Percentiles rank a stretch among this genome's conserved stretches.
Conservation (phyloP, 2,329 filamentous ascomycete genomes). For the Exophiala viscosa region DNA sequence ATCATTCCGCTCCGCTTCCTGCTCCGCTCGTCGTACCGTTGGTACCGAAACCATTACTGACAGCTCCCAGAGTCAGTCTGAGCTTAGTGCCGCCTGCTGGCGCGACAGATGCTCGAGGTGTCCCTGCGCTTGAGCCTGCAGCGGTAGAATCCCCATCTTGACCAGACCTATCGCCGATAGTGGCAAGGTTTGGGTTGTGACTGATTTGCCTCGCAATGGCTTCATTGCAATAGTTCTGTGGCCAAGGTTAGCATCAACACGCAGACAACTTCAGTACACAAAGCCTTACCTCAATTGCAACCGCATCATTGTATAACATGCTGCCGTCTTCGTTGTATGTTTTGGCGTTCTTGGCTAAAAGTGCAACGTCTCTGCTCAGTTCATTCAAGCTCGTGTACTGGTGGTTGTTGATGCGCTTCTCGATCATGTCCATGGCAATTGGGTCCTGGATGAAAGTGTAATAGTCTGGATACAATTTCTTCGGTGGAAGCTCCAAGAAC, state of each 20-base stretch:
- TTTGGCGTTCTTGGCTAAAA: constrained; percentile 85
- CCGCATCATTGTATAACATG: constrained; percentile 85
- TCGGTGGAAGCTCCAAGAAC: constrained; percentile 86
- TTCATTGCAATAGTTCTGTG: constrained; percentile 29
- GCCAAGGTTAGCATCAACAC: constrained; percentile 9
- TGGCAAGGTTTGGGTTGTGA: constrained; percentile 51
- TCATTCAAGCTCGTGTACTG: constrained; percentile 80
- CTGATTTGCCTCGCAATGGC: constrained; percentile 26
- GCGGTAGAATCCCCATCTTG: constrained; percentile 51
- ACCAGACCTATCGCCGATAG: constrained; percentile 42
- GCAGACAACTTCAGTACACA: background rate
- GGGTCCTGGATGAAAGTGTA: constrained; percentile 88
- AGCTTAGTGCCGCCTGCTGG: constrained; percentile 59
- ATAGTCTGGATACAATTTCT: constrained; percentile 88
- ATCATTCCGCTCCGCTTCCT: constrained; percentile 33
- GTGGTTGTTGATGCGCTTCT: constrained; percentile 91
- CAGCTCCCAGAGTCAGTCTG: constrained; percentile 61
- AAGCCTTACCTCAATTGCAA: constrained; percentile 73
- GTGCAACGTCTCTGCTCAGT: constrained; percentile 74
- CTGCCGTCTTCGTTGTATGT: constrained; percentile 97
- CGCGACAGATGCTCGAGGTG: constrained; percentile 59
- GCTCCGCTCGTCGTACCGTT: constrained; percentile 34
- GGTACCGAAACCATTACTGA: constrained; percentile 34
- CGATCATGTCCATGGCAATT: constrained; percentile 94
- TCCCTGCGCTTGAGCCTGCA: constrained; percentile 49